Evolutionary conservation across 768 basidiomycete genomes (phyloP).

Genomic region (Phaffia tasmanica): DNA sequence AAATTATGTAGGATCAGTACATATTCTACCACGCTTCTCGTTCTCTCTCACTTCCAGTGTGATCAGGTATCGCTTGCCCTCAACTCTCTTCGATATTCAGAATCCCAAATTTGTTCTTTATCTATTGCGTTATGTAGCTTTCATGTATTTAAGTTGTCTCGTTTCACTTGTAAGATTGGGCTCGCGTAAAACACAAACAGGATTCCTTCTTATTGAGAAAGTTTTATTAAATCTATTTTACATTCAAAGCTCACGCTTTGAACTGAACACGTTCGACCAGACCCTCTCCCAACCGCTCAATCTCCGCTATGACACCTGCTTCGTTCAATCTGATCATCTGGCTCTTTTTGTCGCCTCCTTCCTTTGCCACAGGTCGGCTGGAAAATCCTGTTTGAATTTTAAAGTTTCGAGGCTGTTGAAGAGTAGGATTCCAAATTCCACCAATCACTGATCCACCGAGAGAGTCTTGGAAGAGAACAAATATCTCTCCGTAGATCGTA

Average conservation of each 20-base stretch:
- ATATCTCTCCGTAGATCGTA: slow-evolving; percentile 64
- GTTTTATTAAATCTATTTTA: too few species aligned
- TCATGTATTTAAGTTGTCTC: too few species aligned
- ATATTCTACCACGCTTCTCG: too few species aligned
- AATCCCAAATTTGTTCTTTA: too few species aligned
- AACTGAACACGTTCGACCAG: slow-evolving; percentile 44
- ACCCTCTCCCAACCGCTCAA: slow-evolving; percentile 61
- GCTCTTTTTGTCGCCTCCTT: slow-evolving; percentile 43
- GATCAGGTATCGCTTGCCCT: too few species aligned
- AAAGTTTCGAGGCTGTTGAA: slow-evolving; percentile 48
- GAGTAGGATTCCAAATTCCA: slow-evolving; percentile 66
- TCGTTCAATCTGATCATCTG: slow-evolving; percentile 57
- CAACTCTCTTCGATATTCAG: too few species aligned
- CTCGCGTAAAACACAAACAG: too few species aligned
- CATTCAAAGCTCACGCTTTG: too few species aligned
- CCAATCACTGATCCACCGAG: slow-evolving; percentile 70
- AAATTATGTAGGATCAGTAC: slow-evolving; percentile 7
- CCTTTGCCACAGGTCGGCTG: slow-evolving; percentile 46
- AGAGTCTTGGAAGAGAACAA: slow-evolving; percentile 73
- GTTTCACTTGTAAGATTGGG: too few species aligned
- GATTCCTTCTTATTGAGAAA: too few species aligned
- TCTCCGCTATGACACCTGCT: slow-evolving; percentile 56
- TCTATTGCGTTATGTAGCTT: too few species aligned
- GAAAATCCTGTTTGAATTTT: slow-evolving; percentile 75
- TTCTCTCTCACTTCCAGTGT: too few species aligned